These are phyloP conservation scores for Perkinsus olseni DNA, from an alignment of 169 alveolate genomes.

Conservation along the genomic window DNA sequence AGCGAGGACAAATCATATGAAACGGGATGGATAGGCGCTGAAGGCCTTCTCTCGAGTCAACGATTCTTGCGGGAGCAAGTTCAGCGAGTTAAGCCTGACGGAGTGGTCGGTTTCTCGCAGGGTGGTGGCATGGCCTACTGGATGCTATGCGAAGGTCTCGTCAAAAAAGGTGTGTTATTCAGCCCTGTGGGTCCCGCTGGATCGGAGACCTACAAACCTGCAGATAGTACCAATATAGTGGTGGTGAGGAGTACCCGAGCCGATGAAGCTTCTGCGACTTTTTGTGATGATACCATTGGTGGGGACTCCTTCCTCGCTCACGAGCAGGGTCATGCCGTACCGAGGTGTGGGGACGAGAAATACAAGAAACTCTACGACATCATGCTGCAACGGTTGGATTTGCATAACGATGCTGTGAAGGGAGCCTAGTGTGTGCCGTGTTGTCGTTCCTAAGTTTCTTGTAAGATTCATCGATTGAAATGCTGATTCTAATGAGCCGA, in stretches of 20 bases:
- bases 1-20: background rate
- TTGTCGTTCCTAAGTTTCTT: background rate
- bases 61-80: background rate
- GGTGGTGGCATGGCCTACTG: background rate
- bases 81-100: background rate
- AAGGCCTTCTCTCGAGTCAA: background rate
- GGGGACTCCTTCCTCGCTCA: background rate
- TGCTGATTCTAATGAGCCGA: background rate
- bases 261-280: background rate
- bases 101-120: background rate
- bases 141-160: background rate
- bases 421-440: background rate
- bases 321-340: background rate
- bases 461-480: background rate
- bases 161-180: background rate
- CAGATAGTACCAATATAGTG: background rate
- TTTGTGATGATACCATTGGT: background rate
- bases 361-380: background rate
- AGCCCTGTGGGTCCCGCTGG: background rate
- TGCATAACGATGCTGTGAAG: background rate
- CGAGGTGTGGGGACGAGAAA: background rate
- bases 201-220: background rate
- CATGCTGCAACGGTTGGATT: background rate
- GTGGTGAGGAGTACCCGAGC: background rate
- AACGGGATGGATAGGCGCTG: background rate